Evolutionary conservation across 108 stramenopile species (phyloP).

Genomic region (Nitzschia palea): DNA sequence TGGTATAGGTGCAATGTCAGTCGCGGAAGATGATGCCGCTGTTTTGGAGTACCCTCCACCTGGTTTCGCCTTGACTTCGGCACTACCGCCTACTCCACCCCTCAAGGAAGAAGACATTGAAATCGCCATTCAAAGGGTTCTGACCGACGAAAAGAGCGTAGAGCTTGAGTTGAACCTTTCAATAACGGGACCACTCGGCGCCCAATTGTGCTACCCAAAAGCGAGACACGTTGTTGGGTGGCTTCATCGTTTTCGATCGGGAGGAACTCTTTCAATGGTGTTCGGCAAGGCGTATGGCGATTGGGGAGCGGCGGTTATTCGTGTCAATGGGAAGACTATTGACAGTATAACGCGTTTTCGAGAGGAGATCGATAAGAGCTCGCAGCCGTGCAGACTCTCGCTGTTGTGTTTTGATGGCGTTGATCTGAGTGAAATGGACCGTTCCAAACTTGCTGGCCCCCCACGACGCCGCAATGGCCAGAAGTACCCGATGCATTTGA

Average conservation of each 20-base stretch:
- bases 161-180: neutral
- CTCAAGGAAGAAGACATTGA: neutral
- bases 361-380: neutral
- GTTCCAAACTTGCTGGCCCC: neutral
- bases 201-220: neutral
- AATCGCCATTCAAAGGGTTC: neutral
- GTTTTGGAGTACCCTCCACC: constrained; percentile 2
- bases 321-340: neutral
- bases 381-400: neutral
- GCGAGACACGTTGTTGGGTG: neutral
- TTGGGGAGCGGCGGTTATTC: neutral
- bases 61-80: neutral
- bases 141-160: neutral
- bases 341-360: neutral
- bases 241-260: neutral
- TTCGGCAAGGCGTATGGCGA: neutral
- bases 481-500: constrained; percentile 4
- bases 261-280: neutral
- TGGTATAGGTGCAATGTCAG: neutral
- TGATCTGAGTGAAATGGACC: neutral
- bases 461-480: constrained; percentile 13
- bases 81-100: neutral
- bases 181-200: neutral
- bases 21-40: too few relatives aligned
- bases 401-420: constrained; percentile 2